A percentile compares a stretch with the other conserved stretches of the same genome.
phyloP scores from a whole-genome alignment of 2,329 filamentous ascomycete genomes.

The Cytospora piceae region DNA sequence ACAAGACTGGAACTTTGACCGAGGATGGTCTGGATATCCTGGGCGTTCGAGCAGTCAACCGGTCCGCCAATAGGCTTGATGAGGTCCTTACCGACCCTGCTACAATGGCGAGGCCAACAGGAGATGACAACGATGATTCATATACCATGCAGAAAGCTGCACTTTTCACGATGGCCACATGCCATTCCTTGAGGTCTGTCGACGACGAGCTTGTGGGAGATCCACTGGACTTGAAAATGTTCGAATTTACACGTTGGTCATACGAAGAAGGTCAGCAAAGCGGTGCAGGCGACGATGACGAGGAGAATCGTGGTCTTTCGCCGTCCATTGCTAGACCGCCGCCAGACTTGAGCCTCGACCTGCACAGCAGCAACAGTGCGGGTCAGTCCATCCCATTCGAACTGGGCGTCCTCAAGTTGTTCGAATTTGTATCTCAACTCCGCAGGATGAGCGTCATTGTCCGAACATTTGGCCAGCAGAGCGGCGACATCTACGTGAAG shows the following conservation, averaged over 20 bases:
- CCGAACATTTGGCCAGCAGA: constrained; percentile 81
- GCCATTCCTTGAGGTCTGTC: constrained; percentile 85
- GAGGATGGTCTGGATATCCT: constrained; percentile 95
- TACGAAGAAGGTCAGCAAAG: constrained; percentile 86
- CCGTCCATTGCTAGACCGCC: constrained; percentile 91
- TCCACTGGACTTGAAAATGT: constrained; percentile 97
- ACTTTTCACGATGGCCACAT: constrained; percentile 95
- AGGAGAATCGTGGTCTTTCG: constrained; percentile 74
- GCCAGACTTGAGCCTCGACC: constrained; percentile 51
- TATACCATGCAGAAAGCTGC: constrained; percentile 58
- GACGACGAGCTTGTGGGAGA: constrained; percentile 91
- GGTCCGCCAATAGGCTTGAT: constrained; percentile 66
- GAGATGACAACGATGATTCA: constrained; percentile 36
- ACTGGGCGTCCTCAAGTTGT: constrained; percentile 85
- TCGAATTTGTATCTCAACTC: constrained; percentile 93
- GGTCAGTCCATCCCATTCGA: constrained; percentile 65
- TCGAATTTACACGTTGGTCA: constrained; percentile 90
- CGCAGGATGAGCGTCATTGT: constrained; percentile 92
- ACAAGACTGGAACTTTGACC: constrained; percentile 97
- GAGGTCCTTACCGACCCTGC: constrained; percentile 72
- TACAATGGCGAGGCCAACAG: constrained; percentile 55
- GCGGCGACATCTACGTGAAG: constrained; percentile 90
- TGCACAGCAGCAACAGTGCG: constrained; percentile 51
- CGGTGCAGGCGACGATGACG: constrained; percentile 66
- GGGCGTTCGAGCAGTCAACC: constrained; percentile 78